Evolutionary conservation across 2,329 filamentous ascomycete genomes (phyloP).

Genomic region (Fusarium hainanense): DNA sequence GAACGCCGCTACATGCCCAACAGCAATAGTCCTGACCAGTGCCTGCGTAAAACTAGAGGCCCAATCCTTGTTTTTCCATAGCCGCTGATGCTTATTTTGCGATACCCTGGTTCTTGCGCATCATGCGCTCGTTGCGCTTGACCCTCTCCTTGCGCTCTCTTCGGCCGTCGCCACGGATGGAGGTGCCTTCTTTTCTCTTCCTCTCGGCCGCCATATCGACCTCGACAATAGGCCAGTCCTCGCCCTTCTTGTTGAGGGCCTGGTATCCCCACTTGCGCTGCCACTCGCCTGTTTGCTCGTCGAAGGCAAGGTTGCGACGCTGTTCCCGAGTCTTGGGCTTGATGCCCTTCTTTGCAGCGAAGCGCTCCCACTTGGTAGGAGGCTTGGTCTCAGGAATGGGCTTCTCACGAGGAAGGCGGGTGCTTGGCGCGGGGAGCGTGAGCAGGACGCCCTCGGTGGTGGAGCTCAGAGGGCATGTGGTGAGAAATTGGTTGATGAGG

Average conservation of each 20-base stretch:
- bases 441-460: constrained; percentile 79
- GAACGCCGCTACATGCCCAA: constrained; percentile 47
- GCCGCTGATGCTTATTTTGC: constrained; percentile 36
- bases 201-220: constrained; percentile 81
- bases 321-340: constrained; percentile 85
- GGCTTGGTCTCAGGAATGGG: constrained; percentile 83
- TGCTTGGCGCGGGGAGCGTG: constrained; percentile 76
- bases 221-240: constrained; percentile 88
- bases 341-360: constrained; percentile 97
- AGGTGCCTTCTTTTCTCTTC: constrained; percentile 70
- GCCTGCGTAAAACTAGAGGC: constrained; percentile 12
- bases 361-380: constrained; percentile 94
- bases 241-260: constrained; percentile 85
- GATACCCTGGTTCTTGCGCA: constrained; percentile 71
- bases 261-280: constrained; percentile 95
- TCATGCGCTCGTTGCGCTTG: constrained; percentile 75
- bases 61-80: constrained; percentile 6
- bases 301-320: constrained; percentile 79
- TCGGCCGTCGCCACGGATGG: constrained; percentile 70
- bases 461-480: constrained; percentile 82
- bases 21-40: constrained; percentile 24
- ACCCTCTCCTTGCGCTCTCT: constrained; percentile 75
- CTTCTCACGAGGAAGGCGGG: constrained; percentile 88
- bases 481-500: constrained; percentile 93
- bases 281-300: constrained; percentile 88